Evolutionary conservation across 768 basidiomycete genomes (phyloP).

Genomic region (Dacryopinax spathularia): DNA sequence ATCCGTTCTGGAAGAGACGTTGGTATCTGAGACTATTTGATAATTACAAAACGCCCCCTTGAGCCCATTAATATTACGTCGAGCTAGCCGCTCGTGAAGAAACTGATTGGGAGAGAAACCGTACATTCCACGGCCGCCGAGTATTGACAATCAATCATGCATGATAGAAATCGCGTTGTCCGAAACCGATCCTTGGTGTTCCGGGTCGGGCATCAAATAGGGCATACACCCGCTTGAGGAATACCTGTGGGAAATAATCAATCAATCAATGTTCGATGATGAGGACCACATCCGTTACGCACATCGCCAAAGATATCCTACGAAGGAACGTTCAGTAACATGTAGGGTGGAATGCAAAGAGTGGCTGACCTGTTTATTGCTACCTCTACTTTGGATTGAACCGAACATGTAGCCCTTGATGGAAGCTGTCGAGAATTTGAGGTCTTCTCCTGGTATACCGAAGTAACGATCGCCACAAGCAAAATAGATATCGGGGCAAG

Average conservation of each 20-base stretch:
- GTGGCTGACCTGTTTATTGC: background rate
- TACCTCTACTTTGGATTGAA: background rate
- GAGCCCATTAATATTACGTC: conserved; percentile 1
- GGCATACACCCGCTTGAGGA: conserved; percentile 6
- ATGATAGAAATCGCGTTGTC: conserved; percentile 4
- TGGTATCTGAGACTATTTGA: background rate
- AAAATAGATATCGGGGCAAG: conserved; percentile 22
- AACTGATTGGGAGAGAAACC: background rate
- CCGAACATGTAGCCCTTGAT: background rate
- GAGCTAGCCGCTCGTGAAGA: background rate
- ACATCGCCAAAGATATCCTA: background rate
- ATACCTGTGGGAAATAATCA: background rate
- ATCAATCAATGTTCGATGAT: background rate
- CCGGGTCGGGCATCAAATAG: background rate
- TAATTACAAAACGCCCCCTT: background rate
- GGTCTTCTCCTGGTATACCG: background rate
- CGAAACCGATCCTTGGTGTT: conserved; percentile 5
- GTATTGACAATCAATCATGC: too few species aligned
- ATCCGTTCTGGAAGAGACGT: background rate
- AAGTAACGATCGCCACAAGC: conserved; percentile 21
- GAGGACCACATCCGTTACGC: background rate
- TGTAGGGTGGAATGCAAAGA: background rate
- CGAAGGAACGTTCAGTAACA: background rate
- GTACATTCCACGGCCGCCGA: too few species aligned
- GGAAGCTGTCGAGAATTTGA: background rate